Evolutionary conservation across 257 asterid genomes (phyloP).

Genomic region (Ehretia macrophylla): DNA sequence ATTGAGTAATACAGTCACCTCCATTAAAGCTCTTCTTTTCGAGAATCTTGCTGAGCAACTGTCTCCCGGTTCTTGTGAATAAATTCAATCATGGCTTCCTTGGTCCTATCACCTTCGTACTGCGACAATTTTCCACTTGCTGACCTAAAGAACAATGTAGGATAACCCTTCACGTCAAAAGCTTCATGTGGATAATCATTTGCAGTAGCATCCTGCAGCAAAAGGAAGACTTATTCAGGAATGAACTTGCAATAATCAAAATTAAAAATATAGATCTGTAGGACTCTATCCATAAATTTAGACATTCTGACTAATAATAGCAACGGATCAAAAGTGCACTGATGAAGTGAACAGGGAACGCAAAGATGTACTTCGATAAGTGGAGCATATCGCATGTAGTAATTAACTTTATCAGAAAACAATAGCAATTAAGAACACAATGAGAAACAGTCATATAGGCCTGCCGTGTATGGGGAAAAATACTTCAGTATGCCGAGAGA

Average conservation of each 20-base stretch:
- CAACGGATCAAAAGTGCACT: too few relatives aligned
- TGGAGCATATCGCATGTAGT: too few relatives aligned
- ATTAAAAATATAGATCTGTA: background rate
- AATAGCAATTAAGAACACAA: too few relatives aligned
- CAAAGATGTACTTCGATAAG: too few relatives aligned
- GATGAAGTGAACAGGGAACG: too few relatives aligned
- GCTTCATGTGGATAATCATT: conserved; percentile 13
- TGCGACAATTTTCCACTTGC: conserved; percentile 19
- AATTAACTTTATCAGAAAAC: too few relatives aligned
- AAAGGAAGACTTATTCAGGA: background rate
- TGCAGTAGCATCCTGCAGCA: conserved; percentile 15
- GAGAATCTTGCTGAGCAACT: conserved; percentile 4
- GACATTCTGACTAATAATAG: too few relatives aligned
- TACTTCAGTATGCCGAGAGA: too few relatives aligned
- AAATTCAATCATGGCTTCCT: conserved; percentile 21
- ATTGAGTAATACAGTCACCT: background rate
- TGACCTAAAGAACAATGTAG: conserved; percentile 21
- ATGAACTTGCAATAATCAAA: background rate
- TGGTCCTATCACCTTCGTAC: conserved; percentile 18
- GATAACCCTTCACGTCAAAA: conserved; percentile 16
- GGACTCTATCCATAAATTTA: background rate
- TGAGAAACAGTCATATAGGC: too few relatives aligned
- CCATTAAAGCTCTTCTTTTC: conserved; percentile 4
- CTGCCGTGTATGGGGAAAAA: too few relatives aligned
- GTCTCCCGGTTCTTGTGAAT: conserved; percentile 17